Base-by-base conservation (phyloP, 768 basidiomycete genomes). In the Trametes villosa region DNA sequence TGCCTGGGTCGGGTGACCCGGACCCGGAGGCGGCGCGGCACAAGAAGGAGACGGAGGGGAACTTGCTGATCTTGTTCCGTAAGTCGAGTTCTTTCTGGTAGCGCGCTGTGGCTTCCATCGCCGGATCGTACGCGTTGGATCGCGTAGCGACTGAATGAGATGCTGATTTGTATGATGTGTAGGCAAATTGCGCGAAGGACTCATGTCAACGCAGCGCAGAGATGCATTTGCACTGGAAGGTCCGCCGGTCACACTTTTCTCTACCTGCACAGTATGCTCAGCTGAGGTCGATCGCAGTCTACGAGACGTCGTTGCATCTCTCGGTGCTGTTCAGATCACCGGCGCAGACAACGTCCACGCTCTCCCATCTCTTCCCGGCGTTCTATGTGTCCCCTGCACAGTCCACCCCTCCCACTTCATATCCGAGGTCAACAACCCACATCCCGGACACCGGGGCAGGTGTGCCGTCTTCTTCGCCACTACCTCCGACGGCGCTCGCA, bases 181-280 rank as follows among this genome's bases (percentile, higher is more conserved):
- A 92, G 91, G 90, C 42, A 92, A 92, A 70, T 76, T 92, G 8
- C 80, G 91, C 50, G 91, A 92, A 72, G 91, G 91, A 0, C 76
- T 92, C 3, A 78, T 80, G 8, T 83, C 90, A 0, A 83, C 86
- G 2, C 75, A 75, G 29, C 80, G 91, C 57, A 76, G 60, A 20
- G 91, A 91, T 68, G 59, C 53, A 3, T 91, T 92, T 67, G 81
- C 87, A 2, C 54, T 86, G 13, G 87, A 91, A 83, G 91, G 90
- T 89, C 58, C 40, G 78, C 27, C 41, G 4, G 41, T 27, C 24
- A 26, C n/a, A 3, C 52, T 26, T 48, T 17, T 27, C 22, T 46
- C 33, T 18, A 18, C 18, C 52, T 13, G 38, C 53, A 30, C 30
- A 47, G 46, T 46, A 1, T 51, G 51, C 30, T 12, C 11, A 41